Evolutionary conservation across 495 filamentous ascomycete genomes (phyloP).

Genomic region (Tuber magnatum): DNA sequence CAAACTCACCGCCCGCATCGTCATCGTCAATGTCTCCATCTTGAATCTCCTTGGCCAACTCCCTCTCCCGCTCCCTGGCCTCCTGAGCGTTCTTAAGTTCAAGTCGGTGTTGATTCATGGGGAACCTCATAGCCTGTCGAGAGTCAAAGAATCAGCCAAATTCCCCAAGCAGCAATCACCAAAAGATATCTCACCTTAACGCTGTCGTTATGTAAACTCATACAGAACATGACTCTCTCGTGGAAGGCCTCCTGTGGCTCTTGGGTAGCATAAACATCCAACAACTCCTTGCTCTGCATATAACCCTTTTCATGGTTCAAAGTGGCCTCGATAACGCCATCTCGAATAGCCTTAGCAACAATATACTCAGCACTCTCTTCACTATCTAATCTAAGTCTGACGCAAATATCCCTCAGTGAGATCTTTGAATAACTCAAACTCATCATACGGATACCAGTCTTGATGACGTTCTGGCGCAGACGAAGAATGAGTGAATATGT

Average conservation of each 20-base stretch:
- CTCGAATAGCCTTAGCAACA: conserved; percentile 94
- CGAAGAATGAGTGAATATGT: conserved; percentile 94
- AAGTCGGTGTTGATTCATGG: conserved; percentile 97
- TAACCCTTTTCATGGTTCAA: conserved; percentile 89
- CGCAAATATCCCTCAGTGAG: conserved; percentile 94
- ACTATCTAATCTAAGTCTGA: conserved; percentile 80
- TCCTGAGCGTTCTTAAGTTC: conserved; percentile 97
- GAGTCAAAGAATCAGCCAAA: conserved; percentile 11
- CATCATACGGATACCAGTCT: conserved; percentile 98
- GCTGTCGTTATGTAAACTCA: conserved; percentile 90
- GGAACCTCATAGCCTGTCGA: conserved; percentile 87
- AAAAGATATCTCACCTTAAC: conserved; percentile 66
- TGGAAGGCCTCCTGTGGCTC: conserved; percentile 97
- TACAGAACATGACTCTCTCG: conserved; percentile 83
- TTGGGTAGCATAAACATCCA: conserved; percentile 90
- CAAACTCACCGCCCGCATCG: conserved; percentile 92
- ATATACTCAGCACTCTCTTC: conserved; percentile 98
- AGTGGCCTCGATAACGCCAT: conserved; percentile 94
- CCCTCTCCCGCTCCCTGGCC: conserved; percentile 87
- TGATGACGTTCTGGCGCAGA: conserved; percentile 96
- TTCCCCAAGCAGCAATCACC: background rate
- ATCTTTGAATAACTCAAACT: conserved; percentile 95
- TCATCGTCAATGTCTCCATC: conserved; percentile 97
- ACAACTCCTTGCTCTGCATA: conserved; percentile 96
- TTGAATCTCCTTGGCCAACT: conserved; percentile 98